Evolutionary conservation across 306 rosid species (phyloP).

Genomic region (Delonix regia): DNA sequence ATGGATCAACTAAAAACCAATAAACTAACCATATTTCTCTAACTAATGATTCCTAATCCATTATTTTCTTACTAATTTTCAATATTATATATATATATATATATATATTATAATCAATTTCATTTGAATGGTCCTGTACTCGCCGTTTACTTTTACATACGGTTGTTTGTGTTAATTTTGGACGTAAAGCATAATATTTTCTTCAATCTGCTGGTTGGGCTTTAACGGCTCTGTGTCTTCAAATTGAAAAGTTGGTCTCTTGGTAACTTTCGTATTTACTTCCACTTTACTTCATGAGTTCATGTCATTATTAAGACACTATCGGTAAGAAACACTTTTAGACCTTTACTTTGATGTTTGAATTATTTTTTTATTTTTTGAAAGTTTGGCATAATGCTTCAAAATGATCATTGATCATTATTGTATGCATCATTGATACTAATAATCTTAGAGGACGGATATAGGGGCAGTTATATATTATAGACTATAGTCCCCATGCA

Average conservation of each 20-base stretch:
- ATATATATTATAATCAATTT: background rate
- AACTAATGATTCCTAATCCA: conserved; percentile 31
- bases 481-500: too few relatives aligned
- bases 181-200: background rate
- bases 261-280: background rate
- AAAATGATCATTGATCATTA: too few relatives aligned
- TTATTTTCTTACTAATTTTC: background rate
- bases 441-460: too few relatives aligned
- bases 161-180: background rate
- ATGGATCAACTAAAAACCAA: conserved; percentile 21
- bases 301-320: background rate
- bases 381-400: too few relatives aligned
- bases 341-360: too few relatives aligned
- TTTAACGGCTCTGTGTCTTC: background rate
- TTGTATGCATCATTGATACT: too few relatives aligned
- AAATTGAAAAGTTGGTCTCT: background rate
- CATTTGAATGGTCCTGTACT: background rate
- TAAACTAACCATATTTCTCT: background rate
- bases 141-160: background rate
- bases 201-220: conserved; percentile 1
- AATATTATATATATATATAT: too few relatives aligned
- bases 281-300: background rate
- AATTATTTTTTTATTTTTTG: too few relatives aligned
- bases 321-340: background rate
- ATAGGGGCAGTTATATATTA: too few relatives aligned